These are phyloP conservation scores for Nemania sp. DNA, from an alignment of 2,329 filamentous ascomycete species.

Conservation along the genomic window DNA sequence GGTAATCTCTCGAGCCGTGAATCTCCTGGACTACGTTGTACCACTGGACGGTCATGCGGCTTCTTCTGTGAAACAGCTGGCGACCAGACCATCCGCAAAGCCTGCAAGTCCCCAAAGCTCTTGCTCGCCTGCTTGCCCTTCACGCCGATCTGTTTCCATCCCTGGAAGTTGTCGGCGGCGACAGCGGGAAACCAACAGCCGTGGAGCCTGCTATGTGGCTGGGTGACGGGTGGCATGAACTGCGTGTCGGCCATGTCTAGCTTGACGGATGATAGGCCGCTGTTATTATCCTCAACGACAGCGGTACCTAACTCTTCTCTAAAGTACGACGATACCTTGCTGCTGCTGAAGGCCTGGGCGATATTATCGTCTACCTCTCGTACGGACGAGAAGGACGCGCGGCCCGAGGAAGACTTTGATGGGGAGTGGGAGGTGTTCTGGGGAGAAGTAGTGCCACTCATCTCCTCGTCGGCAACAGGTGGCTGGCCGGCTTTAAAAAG, in stretches of 20 bases:
- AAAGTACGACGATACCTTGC: constrained; percentile 65
- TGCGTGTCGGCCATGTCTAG: constrained; percentile 47
- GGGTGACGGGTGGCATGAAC: constrained; percentile 58
- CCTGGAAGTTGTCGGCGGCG: constrained; percentile 58
- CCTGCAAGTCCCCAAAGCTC: constrained; percentile 64
- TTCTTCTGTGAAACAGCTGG: constrained; percentile 42
- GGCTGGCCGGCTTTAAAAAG: constrained; percentile 26
- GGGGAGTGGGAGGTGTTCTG: constrained; percentile 32
- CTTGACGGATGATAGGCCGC: constrained; percentile 44
- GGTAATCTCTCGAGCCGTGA: constrained; percentile 70
- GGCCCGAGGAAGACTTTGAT: constrained; percentile 43
- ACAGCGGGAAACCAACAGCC: constrained; percentile 60
- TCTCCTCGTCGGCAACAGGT: constrained; percentile 33
- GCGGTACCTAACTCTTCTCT: constrained; percentile 48
- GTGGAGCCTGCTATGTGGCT: constrained; percentile 60
- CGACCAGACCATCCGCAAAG: constrained; percentile 60
- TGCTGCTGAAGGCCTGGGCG: constrained; percentile 65
- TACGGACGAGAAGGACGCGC: constrained; percentile 66
- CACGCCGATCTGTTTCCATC: constrained; percentile 66
- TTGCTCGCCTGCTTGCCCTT: constrained; percentile 63
- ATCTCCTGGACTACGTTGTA: constrained; percentile 49
- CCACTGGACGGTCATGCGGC: constrained; percentile 37
- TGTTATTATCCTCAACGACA: constrained; percentile 51
- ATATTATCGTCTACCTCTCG: constrained; percentile 63
- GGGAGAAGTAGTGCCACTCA: constrained; percentile 31